These are phyloP conservation scores for Claviceps spartinae DNA, from an alignment of 2,329 filamentous ascomycete genomes.

Conservation along the genomic window DNA sequence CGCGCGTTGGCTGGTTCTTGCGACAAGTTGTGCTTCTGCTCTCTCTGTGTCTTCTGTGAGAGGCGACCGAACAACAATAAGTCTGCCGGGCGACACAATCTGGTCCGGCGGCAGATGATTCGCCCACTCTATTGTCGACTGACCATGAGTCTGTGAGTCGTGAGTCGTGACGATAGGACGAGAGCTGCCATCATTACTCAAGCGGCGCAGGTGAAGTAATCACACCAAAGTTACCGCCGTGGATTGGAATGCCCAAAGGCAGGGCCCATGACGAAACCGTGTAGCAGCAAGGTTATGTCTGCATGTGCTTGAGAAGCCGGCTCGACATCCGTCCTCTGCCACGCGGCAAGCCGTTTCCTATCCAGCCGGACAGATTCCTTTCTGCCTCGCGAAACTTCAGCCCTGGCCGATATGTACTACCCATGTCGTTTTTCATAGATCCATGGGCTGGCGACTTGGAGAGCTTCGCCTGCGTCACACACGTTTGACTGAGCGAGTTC, in stretches of 20 bases:
- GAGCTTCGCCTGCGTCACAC: not conserved
- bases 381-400: not conserved
- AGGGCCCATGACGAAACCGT: slow-evolving; percentile 9
- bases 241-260: not conserved
- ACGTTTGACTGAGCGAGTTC: not conserved
- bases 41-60: not conserved
- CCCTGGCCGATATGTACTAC: not conserved
- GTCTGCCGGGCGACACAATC: not conserved
- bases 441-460: not conserved
- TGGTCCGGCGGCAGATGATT: slow-evolving; percentile 1
- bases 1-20: not conserved
- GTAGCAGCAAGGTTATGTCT: slow-evolving; percentile 6
- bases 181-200: not conserved
- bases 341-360: not conserved
- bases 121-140: slow-evolving; percentile 1
- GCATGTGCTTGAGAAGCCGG: not conserved
- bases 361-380: not conserved
- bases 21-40: not conserved
- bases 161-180: not conserved
- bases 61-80: not conserved
- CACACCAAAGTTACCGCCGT: slow-evolving; percentile 1
- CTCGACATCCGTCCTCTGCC: not conserved
- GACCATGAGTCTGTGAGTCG: slow-evolving; percentile 1
- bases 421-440: not conserved
- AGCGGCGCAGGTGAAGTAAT: not conserved